Evolutionary conservation across 2,329 filamentous ascomycete genomes (phyloP).

Genomic region (Cercospora zeina): DNA sequence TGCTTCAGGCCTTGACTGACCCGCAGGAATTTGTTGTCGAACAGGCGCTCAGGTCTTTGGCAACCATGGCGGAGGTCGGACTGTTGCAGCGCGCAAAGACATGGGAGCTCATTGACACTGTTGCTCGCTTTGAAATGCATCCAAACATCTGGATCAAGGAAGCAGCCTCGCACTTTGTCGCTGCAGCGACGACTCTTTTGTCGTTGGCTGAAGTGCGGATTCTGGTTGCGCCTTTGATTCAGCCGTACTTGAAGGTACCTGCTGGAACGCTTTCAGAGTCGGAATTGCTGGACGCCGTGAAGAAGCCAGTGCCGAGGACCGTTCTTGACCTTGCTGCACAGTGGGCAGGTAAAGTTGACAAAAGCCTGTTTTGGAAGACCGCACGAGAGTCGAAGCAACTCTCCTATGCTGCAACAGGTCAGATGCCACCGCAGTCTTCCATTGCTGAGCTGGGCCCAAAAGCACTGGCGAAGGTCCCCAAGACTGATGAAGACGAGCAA

Average conservation of each 20-base stretch:
- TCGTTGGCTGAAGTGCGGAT: constrained; percentile 80
- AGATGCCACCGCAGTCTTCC: constrained; percentile 58
- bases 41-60: constrained; percentile 81
- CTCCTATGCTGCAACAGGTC: constrained; percentile 51
- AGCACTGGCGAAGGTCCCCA: constrained; percentile 63
- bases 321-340: constrained; percentile 82
- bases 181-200: constrained; percentile 72
- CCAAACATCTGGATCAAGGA: constrained; percentile 95
- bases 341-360: constrained; percentile 72
- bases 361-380: constrained; percentile 83
- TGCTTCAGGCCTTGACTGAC: constrained; percentile 92
- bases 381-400: constrained; percentile 70
- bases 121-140: constrained; percentile 84
- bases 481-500: constrained; percentile 89
- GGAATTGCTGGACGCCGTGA: constrained; percentile 75
- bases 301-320: constrained; percentile 73
- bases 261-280: constrained; percentile 70
- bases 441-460: constrained; percentile 59
- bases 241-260: constrained; percentile 75
- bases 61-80: constrained; percentile 83
- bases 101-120: constrained; percentile 83
- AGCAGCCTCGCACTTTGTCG: constrained; percentile 79
- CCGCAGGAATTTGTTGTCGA: constrained; percentile 93
- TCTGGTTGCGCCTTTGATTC: constrained; percentile 76
- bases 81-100: constrained; percentile 79